These are phyloP conservation scores for Silene noctiflora DNA, from an alignment of 179 eudicot species.

Conservation along the genomic window DNA sequence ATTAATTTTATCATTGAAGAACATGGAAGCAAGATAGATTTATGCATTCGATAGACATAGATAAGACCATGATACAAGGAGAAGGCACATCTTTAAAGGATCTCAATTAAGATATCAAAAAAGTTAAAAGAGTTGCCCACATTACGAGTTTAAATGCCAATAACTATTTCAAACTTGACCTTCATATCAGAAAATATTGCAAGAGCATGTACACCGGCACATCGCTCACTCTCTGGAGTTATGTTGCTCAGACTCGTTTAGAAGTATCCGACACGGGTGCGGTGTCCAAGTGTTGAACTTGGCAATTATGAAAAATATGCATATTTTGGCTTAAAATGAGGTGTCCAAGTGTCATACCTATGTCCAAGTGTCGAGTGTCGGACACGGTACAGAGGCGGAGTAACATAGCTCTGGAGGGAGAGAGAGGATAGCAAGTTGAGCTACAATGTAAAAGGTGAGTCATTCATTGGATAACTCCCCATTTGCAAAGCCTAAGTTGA, in stretches of 20 bases:
- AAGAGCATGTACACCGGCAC: not conserved
- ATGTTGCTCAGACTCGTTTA: too few relatives aligned
- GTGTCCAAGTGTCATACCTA: too few relatives aligned
- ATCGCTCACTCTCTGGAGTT: not conserved
- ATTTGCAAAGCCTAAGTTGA: not conserved
- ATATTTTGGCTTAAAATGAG: too few relatives aligned
- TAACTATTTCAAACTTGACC: not conserved
- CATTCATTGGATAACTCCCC: not conserved
- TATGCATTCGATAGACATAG: not conserved
- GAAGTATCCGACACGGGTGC: too few relatives aligned
- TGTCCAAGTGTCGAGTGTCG: too few relatives aligned
- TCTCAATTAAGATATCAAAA: conserved; percentile 1
- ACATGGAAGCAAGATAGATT: conserved; percentile 3
- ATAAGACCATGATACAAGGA: not conserved
- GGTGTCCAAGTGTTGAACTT: too few relatives aligned
- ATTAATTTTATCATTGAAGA: conserved; percentile 9
- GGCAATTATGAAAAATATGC: too few relatives aligned
- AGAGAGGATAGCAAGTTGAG: too few relatives aligned
- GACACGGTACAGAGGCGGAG: too few relatives aligned
- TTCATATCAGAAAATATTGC: not conserved
- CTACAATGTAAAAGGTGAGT: not conserved
- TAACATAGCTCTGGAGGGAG: too few relatives aligned
- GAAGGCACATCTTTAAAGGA: conserved; percentile 5
- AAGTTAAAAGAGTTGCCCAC: conserved; percentile 2
- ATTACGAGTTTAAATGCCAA: not conserved